Evolutionary conservation across 2,329 filamentous ascomycete genomes (phyloP).

Genomic region (Calonectria pteridis): DNA sequence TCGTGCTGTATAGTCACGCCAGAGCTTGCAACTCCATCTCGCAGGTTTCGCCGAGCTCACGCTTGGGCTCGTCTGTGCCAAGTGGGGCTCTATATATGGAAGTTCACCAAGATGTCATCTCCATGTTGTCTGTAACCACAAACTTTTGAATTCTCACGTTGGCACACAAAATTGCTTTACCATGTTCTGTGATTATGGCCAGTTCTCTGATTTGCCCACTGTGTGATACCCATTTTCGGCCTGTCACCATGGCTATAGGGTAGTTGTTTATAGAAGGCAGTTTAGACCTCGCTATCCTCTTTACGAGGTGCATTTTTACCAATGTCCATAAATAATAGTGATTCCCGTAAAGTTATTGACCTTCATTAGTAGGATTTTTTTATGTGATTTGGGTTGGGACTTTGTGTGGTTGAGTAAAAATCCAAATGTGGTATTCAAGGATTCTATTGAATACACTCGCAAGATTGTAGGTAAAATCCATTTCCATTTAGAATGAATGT

Average conservation of each 20-base stretch:
- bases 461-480: too few species aligned
- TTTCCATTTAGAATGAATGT: background rate
- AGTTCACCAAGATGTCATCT: conserved; percentile 11
- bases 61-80: conserved; percentile 3
- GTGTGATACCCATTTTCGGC: background rate
- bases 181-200: background rate
- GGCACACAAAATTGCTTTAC: background rate
- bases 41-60: conserved; percentile 25
- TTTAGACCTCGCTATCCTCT: background rate
- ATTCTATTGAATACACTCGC: too few species aligned
- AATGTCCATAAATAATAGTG: background rate
- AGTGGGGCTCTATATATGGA: conserved; percentile 16
- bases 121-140: background rate
- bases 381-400: background rate
- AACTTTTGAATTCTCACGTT: background rate
- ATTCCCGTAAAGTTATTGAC: background rate
- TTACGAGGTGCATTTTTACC: background rate
- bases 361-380: background rate
- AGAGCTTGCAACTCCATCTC: conserved; percentile 9
- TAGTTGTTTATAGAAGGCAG: background rate
- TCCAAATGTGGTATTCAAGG: too few species aligned
- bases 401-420: background rate
- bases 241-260: background rate
- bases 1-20: background rate
- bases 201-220: background rate